Conservation (phyloP, 176 grass and related monocot species). For the Paspalum vaginatum region DNA sequence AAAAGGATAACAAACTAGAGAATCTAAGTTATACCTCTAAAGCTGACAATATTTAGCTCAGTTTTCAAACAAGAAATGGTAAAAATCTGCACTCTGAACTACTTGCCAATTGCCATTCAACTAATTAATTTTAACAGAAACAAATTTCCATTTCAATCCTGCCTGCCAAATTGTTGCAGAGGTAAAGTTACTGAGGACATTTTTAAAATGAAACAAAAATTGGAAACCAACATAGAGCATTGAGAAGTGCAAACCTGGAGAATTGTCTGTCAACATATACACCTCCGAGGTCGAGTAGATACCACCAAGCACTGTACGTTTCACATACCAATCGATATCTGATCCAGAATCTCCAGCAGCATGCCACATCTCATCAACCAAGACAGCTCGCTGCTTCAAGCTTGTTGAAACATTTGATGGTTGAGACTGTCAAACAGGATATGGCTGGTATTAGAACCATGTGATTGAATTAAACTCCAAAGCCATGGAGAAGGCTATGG, state of each 20-base stretch:
- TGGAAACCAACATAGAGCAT: neutral
- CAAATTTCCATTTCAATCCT: neutral
- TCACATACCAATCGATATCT: conserved; percentile 97
- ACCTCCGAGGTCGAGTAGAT: conserved; percentile 99
- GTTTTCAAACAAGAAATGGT: neutral
- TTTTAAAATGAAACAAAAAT: neutral
- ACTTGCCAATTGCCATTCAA: neutral
- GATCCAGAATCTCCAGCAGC: conserved; percentile 78
- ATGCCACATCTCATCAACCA: conserved; percentile 99
- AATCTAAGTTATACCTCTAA: neutral
- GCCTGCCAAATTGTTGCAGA: neutral
- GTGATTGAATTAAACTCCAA: conserved; percentile 18
- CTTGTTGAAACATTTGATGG: conserved; percentile 83
- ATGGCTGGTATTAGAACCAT: neutral
- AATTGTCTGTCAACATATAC: conserved; percentile 96
- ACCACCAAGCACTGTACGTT: conserved; percentile 84
- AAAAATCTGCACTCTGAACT: neutral
- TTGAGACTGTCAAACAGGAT: conserved; percentile 69
- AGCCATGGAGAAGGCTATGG: conserved; percentile 17
- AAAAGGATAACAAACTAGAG: neutral
- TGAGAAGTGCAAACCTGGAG: conserved; percentile 61
- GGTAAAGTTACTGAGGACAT: neutral
- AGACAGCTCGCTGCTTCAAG: conserved; percentile 86
- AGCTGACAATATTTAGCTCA: conserved; percentile 6
- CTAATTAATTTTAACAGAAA: neutral